Conservation (phyloP, 2,329 filamentous ascomycete genomes). For the Capronia americana region DNA sequence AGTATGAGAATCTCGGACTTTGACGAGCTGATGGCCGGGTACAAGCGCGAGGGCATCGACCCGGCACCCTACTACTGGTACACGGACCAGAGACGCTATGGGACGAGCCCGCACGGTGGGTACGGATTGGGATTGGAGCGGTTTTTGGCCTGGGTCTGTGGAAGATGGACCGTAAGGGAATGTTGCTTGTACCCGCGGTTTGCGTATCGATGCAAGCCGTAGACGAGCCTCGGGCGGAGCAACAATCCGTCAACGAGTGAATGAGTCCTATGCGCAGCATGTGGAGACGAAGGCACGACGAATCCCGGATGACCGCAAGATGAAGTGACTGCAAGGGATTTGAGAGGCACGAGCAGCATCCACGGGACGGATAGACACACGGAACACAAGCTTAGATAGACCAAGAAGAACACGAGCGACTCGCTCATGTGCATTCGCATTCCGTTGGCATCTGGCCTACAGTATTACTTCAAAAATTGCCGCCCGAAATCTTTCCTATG, state of each 20-base stretch:
- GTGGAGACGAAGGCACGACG: constrained; percentile 3
- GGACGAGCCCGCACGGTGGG: constrained; percentile 87
- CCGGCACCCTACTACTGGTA: constrained; percentile 96
- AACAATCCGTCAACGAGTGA: background rate
- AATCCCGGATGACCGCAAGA: background rate
- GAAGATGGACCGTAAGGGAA: constrained; percentile 69
- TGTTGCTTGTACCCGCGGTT: constrained; percentile 60
- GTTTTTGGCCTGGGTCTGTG: constrained; percentile 72
- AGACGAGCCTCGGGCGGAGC: constrained; percentile 22
- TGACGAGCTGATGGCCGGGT: constrained; percentile 87
- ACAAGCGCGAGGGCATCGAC: constrained; percentile 84
- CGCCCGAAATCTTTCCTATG: background rate
- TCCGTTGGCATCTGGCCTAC: background rate
- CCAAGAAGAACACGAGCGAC: constrained; percentile 1
- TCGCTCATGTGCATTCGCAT: background rate
- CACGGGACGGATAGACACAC: background rate
- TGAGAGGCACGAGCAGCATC: background rate
- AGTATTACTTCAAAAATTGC: background rate
- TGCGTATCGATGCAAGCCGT: constrained; percentile 58
- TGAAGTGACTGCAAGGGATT: background rate
- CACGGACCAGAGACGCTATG: constrained; percentile 95
- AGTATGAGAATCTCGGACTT: constrained; percentile 95
- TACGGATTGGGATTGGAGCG: constrained; percentile 93
- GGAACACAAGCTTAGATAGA: constrained; percentile 11
- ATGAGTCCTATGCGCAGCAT: background rate